phyloP scores from a whole-genome alignment of 2,329 filamentous ascomycete species.

The Ophiostoma populinum region DNA sequence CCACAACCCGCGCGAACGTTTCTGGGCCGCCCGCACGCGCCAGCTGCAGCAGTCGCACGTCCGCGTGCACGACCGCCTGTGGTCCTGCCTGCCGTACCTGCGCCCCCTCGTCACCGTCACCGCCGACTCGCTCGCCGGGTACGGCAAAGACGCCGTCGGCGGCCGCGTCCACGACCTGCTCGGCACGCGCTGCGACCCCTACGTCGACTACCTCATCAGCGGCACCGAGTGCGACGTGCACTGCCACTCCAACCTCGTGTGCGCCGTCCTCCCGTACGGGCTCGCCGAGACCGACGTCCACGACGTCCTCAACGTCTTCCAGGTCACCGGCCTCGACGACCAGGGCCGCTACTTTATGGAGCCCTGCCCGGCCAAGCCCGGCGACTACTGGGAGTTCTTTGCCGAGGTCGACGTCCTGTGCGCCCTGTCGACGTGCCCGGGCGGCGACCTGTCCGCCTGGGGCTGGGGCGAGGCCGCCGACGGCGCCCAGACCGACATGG shows the following conservation, averaged over 20 bases:
- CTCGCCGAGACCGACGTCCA: conserved; percentile 61
- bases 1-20: conserved; percentile 59
- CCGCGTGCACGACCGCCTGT: conserved; percentile 52
- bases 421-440: conserved; percentile 47
- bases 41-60: conserved; percentile 68
- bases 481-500: conserved; percentile 35
- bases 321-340: conserved; percentile 61
- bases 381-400: conserved; percentile 57
- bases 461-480: conserved; percentile 55
- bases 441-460: conserved; percentile 68
- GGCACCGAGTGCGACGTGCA: conserved; percentile 63
- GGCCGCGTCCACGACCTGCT: conserved; percentile 61
- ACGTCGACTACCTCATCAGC: conserved; percentile 58
- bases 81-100: conserved; percentile 64
- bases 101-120: conserved; percentile 46
- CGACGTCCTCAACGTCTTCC: conserved; percentile 74
- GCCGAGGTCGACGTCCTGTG: conserved; percentile 60
- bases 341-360: conserved; percentile 58
- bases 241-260: conserved; percentile 66
- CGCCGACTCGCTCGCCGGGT: not conserved
- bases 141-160: conserved; percentile 35
- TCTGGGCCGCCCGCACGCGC: conserved; percentile 66
- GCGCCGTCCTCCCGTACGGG: conserved; percentile 52
- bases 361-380: conserved; percentile 34
- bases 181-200: conserved; percentile 71